A percentile compares a stretch with the other conserved stretches of the same genome.
Conservation (phyloP, 208 protist genomes). For the Endotrypanum monterogeii region DNA sequence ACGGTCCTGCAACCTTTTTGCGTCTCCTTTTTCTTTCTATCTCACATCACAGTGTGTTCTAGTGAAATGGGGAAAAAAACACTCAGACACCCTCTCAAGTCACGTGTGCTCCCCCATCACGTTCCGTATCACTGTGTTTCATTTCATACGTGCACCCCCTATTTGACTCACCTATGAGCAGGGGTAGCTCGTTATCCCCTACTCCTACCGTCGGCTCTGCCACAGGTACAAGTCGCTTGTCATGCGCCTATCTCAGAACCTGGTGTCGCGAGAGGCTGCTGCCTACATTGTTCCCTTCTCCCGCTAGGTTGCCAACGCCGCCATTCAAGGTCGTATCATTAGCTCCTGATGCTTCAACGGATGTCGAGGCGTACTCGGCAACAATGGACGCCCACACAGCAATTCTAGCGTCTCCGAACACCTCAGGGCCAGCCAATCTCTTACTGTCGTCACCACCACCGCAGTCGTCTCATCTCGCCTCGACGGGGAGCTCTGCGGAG, state of each 20-base stretch:
- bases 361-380: not conserved
- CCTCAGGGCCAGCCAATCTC: not conserved
- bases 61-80: not conserved
- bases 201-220: not conserved
- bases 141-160: not conserved
- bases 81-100: not conserved
- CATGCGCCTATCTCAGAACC: not conserved
- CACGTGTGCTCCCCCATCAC: not conserved
- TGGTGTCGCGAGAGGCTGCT: constrained; percentile 18
- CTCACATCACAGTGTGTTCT: not conserved
- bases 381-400: not conserved
- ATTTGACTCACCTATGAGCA: not conserved
- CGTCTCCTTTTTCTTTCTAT: not conserved
- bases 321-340: not conserved
- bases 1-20: too few relatives aligned
- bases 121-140: not conserved
- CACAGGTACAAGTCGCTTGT: not conserved
- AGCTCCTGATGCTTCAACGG: not conserved
- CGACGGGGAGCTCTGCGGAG: not conserved
- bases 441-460: not conserved
- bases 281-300: constrained; percentile 10
- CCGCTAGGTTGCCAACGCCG: not conserved
- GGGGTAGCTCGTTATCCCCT: not conserved
- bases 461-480: not conserved
- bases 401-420: not conserved